phyloP scores from a whole-genome alignment of 441 rosid genomes.

The Pelargonium fulgidum region DNA sequence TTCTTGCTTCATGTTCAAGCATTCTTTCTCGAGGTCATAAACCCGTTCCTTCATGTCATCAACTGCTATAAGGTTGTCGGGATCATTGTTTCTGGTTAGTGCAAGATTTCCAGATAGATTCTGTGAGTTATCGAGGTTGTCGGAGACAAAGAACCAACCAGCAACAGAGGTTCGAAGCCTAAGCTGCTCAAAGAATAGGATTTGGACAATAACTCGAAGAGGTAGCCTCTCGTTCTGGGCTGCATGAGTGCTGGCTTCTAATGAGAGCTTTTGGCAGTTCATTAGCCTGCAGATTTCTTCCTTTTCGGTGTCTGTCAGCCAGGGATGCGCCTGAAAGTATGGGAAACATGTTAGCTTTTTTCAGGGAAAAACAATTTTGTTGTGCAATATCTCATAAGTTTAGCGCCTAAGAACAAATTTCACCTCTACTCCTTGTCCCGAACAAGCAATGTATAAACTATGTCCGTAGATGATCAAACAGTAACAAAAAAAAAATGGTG shows the following conservation, averaged over 20 bases:
- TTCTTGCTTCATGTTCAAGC: slow-evolving; percentile 67
- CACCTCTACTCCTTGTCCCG: no score
- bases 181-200: slow-evolving; percentile 84
- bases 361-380: no score
- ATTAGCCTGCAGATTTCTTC: slow-evolving; percentile 72
- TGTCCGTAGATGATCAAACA: no score
- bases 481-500: no score
- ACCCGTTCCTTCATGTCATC: slow-evolving; percentile 64
- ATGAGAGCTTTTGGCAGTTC: slow-evolving; percentile 84
- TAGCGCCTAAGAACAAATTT: no score
- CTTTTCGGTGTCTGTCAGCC: slow-evolving; percentile 74
- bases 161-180: slow-evolving; percentile 69
- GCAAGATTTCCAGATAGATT: slow-evolving; percentile 39
- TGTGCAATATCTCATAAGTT: no score
- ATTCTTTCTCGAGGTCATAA: slow-evolving; percentile 69
- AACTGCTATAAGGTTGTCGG: slow-evolving; percentile 22
- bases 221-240: slow-evolving; percentile 94
- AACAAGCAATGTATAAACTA: no score
- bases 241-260: slow-evolving; percentile 91
- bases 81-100: slow-evolving; percentile 28
- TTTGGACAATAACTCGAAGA: slow-evolving; percentile 73
- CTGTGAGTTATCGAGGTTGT: slow-evolving; percentile 41
- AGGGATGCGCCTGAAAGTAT: slow-evolving; percentile 69
- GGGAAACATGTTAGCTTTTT: slow-evolving; percentile 2
- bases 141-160: slow-evolving; percentile 64